Evolutionary conservation across 495 filamentous ascomycete genomes (phyloP).

Genomic region (Penicillium canescens): DNA sequence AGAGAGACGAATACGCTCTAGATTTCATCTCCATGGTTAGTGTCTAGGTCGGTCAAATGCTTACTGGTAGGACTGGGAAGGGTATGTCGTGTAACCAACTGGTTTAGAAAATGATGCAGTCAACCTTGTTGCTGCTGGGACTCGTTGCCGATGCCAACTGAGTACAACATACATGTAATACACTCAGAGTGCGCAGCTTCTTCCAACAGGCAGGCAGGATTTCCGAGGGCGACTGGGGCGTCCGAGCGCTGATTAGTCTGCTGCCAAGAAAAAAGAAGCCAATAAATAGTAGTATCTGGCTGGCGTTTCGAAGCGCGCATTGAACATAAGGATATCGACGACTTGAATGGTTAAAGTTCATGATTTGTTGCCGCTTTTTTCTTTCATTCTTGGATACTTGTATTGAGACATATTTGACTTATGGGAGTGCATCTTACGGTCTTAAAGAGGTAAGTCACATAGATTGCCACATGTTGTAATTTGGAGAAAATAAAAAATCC

Average conservation of each 20-base stretch:
- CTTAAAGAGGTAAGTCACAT: too few species aligned
- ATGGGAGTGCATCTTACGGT: neutral
- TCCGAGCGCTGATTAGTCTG: slow-evolving; percentile 15
- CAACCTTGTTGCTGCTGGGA: too few species aligned
- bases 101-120: too few species aligned
- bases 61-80: too few species aligned
- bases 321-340: slow-evolving; percentile 62
- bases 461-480: too few species aligned
- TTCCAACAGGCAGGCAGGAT: slow-evolving; percentile 80
- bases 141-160: too few species aligned
- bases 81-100: too few species aligned
- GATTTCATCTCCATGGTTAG: too few species aligned
- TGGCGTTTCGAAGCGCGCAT: slow-evolving; percentile 76
- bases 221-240: slow-evolving; percentile 51
- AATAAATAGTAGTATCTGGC: slow-evolving; percentile 61
- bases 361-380: slow-evolving; percentile 8
- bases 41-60: too few species aligned
- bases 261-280: slow-evolving; percentile 47
- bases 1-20: too few species aligned
- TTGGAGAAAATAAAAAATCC: too few species aligned
- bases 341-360: slow-evolving; percentile 40
- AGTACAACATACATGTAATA: slow-evolving; percentile 81
- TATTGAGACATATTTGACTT: slow-evolving; percentile 4
- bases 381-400: slow-evolving; percentile 9
- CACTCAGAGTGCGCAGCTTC: slow-evolving; percentile 78